Conservation (phyloP, 2,329 filamentous ascomycete genomes). For the Stachybotrys chlorohalonatus region DNA sequence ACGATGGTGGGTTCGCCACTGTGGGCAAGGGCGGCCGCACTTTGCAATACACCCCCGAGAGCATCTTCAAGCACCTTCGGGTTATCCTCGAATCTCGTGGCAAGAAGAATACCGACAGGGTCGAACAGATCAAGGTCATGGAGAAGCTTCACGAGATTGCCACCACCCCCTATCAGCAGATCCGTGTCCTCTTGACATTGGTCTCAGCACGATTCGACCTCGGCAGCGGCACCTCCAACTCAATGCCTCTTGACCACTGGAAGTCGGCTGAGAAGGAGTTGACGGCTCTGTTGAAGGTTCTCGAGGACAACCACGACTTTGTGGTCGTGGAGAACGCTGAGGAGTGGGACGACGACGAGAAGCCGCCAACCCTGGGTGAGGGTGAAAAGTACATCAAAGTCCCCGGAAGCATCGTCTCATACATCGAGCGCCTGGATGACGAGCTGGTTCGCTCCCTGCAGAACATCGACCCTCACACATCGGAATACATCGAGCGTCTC, state of each 20-base stretch:
- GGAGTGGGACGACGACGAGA: constrained; percentile 99
- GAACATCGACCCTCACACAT: constrained; percentile 95
- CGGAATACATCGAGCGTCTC: constrained; percentile 94
- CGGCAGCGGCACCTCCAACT: constrained; percentile 63
- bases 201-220: constrained; percentile 94
- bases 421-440: constrained; percentile 90
- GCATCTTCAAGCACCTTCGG: constrained; percentile 94
- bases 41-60: constrained; percentile 89
- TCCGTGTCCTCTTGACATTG: constrained; percentile 83
- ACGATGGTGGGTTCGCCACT: constrained; percentile 80
- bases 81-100: constrained; percentile 91
- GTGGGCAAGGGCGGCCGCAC: constrained; percentile 85
- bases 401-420: constrained; percentile 88
- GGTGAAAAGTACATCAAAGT: constrained; percentile 82
- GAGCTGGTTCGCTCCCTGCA: constrained; percentile 96
- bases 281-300: constrained; percentile 62
- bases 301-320: constrained; percentile 72
- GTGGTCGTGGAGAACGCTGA: constrained; percentile 87
- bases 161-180: constrained; percentile 83
- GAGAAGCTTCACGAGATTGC: constrained; percentile 91
- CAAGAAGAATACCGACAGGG: constrained; percentile 96
- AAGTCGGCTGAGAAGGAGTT: constrained; percentile 89
- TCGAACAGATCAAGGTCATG: constrained; percentile 95
- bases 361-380: constrained; percentile 63
- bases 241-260: constrained; percentile 96